Percentiles rank a stretch among this genome's conserved stretches.
phyloP scores from a whole-genome alignment of 139 green algal species.

The Zygnema circumcarinatum region DNA sequence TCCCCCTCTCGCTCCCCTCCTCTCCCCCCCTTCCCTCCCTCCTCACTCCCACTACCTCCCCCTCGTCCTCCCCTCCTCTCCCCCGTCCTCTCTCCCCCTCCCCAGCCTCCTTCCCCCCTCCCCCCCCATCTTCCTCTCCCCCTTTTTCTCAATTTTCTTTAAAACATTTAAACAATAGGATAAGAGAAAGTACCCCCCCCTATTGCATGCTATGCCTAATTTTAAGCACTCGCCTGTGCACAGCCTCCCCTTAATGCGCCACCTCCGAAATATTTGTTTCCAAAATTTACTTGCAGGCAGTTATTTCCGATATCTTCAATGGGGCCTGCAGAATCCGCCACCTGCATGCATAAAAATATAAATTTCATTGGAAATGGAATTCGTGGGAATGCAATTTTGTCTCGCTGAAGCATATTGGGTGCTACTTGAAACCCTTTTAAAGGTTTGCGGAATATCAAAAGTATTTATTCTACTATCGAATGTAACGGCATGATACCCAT shows the following conservation, averaged over 20 bases:
- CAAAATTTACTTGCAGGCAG: constrained; percentile 47
- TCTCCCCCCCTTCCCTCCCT: not conserved
- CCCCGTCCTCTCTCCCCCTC: not conserved
- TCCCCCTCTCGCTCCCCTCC: not conserved
- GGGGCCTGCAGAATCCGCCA: not conserved
- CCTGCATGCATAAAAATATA: not conserved
- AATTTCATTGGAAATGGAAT: not conserved
- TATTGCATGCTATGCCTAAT: not conserved
- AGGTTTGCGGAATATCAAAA: not conserved
- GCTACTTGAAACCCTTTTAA: not conserved
- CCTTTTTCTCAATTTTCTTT: not conserved
- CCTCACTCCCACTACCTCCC: constrained; percentile 1
- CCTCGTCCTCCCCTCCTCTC: not conserved
- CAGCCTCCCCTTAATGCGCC: constrained; percentile 34
- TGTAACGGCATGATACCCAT: not conserved
- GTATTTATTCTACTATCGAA: not conserved
- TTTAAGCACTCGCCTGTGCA: not conserved
- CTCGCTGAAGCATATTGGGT: not conserved
- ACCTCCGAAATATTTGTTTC: constrained; percentile 42
- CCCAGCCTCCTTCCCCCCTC: not conserved
- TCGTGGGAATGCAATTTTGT: not conserved
- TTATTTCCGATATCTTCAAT: constrained; percentile 35
- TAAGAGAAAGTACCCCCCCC: not conserved
- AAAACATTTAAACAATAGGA: not conserved
- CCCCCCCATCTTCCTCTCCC: not conserved